Base-by-base conservation (phyloP, 2,329 filamentous ascomycete species). In the Ophiostoma australiae region DNA sequence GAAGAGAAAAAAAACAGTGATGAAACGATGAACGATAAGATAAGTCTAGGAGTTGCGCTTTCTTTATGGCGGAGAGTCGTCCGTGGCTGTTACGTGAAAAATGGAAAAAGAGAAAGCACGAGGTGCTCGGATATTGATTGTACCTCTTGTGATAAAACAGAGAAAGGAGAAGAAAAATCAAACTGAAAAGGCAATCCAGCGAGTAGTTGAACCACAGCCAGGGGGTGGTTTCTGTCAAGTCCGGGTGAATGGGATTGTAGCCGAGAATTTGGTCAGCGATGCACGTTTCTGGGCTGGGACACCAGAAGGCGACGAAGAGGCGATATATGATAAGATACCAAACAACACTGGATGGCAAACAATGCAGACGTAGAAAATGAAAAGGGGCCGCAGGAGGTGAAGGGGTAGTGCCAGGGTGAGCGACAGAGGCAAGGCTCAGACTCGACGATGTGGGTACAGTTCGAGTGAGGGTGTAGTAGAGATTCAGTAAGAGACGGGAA, bases 1-100 rank as follows among this genome's bases (percentile, higher is more conserved):
- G 11, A 7, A 5, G 11, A 6, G n/a, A 37, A 17, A n/a, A 37
- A n/a, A 65, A 8, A 4, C 1, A 66, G 35, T 39, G 35, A 39
- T 41, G 63, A 27, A 66, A 66, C 35, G 13, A 39, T 39, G 20
- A 27, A 63, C 58, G 58, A 63, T 63, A 63, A 63, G 58, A 63
- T 35, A 63, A 63, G 58, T 63, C 58, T 27, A 33, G 13, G 2
- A 20, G 58, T 63, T 20, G 27, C 52, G 27, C 23, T 27, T 17
- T 13, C 15, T 63, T 63, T 63, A 63, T 63, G 27, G 10, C 23
- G 15, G 58, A 63, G 4, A 20, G 27, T 63, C 4, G 13, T 63
- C 58, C 58, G 58, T 63, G 13, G 27, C 20, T 33, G 6, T 33
- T 35, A n/a, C 23, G 23, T 23, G 6, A 63, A 20, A 63, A 4